These are phyloP conservation scores for Elsinoe australis DNA, from an alignment of 2,329 filamentous ascomycete genomes.

Conservation along the genomic window DNA sequence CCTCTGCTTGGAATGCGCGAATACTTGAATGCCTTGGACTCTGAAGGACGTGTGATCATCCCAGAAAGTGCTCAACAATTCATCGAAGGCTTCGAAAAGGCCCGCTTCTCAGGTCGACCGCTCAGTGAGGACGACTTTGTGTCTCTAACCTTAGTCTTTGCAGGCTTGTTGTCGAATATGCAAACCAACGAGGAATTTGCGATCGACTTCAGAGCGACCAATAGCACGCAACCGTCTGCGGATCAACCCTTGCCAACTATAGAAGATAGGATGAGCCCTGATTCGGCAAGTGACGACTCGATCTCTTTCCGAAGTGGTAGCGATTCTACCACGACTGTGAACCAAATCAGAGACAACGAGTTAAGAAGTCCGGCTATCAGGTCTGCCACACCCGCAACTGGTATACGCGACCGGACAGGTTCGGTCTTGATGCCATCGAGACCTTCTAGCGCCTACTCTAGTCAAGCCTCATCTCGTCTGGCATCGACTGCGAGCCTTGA, in stretches of 20 bases:
- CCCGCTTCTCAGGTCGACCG: constrained; percentile 67
- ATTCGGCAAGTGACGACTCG: background rate
- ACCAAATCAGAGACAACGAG: background rate
- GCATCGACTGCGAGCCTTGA: constrained; percentile 8
- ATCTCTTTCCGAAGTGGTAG: constrained; percentile 5
- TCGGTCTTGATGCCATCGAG: background rate
- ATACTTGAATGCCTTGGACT: constrained; percentile 65
- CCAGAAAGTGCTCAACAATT: constrained; percentile 51
- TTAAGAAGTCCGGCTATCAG: background rate
- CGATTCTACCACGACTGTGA: background rate
- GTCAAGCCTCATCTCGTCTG: background rate
- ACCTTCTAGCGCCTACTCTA: background rate
- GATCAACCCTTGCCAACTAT: background rate
- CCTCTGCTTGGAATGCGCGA: constrained; percentile 66
- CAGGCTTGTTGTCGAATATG: constrained; percentile 72
- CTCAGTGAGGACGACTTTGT: constrained; percentile 66
- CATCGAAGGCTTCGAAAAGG: constrained; percentile 68
- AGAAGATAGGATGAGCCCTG: background rate
- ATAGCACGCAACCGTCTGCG: background rate
- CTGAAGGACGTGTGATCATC: constrained; percentile 56
- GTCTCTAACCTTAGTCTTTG: constrained; percentile 74
- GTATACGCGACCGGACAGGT: background rate
- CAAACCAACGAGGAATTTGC: constrained; percentile 21
- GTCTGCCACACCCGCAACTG: background rate
- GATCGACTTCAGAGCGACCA: background rate